These are phyloP conservation scores for Paraurostyla sp. DNA, from an alignment of 73 alveolate species.

Conservation along the genomic window DNA sequence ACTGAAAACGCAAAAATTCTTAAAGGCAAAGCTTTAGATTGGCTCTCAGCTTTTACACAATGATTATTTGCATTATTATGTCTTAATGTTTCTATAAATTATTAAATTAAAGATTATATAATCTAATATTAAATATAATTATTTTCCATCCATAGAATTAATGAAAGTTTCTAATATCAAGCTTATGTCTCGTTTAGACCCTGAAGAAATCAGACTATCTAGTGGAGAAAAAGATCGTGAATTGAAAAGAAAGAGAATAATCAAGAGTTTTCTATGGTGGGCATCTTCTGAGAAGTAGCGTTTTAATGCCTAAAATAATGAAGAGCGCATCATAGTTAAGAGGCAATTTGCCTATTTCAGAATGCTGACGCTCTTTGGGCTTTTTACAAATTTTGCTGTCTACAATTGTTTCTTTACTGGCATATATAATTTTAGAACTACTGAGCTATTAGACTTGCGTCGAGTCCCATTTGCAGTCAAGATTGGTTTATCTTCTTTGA, in stretches of 20 bases:
- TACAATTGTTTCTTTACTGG: constrained; percentile 62
- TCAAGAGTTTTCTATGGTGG: constrained; percentile 50
- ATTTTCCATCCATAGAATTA: constrained; percentile 30
- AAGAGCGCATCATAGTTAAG: constrained; percentile 46
- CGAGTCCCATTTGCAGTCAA: constrained; percentile 11
- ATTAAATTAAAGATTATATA: background rate
- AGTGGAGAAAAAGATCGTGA: constrained; percentile 12
- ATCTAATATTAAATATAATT: background rate
- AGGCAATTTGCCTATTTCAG: constrained; percentile 24
- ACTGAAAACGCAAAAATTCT: constrained; percentile 32
- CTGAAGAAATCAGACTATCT: constrained; percentile 18
- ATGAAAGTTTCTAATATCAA: constrained; percentile 18
- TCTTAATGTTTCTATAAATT: background rate
- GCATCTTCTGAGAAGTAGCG: background rate
- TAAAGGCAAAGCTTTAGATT: constrained; percentile 45
- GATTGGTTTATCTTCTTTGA: background rate
- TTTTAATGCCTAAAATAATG: background rate
- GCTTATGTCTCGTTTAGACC: constrained; percentile 33
- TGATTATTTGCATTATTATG: background rate
- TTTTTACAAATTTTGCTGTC: constrained; percentile 44
- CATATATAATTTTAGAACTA: constrained; percentile 24
- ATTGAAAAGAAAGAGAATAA: background rate
- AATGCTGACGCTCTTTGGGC: constrained; percentile 46
- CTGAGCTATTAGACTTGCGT: constrained; percentile 31
- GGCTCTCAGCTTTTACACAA: constrained; percentile 30